Conservation (phyloP, 139 green algal genomes). For the Mychonastes homosphaera region DNA sequence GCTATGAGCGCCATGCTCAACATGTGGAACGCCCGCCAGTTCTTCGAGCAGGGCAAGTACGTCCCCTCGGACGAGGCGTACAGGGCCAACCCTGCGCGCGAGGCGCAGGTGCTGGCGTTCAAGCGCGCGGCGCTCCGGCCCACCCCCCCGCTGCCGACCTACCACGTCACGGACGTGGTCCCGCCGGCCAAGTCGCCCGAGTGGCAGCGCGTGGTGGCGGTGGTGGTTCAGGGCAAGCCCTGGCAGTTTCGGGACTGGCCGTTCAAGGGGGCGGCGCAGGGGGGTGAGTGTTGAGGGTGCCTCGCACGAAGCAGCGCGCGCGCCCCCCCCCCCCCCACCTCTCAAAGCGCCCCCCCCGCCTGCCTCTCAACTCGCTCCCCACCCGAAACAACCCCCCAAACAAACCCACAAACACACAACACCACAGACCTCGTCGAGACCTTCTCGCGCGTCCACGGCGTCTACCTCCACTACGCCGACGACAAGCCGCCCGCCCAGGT, state of each 20-base stretch:
- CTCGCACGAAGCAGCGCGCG: too few relatives aligned
- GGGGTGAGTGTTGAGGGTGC: too few relatives aligned
- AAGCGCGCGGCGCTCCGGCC: conserved; percentile 8
- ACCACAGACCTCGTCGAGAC: conserved; percentile 40
- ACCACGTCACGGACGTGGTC: conserved; percentile 2
- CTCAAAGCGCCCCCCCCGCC: too few relatives aligned
- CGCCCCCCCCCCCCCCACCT: too few relatives aligned
- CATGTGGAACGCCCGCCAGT: conserved; percentile 37
- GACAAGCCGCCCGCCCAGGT: conserved; percentile 22
- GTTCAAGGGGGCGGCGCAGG: conserved; percentile 33
- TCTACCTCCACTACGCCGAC: conserved; percentile 38
- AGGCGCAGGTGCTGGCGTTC: conserved; percentile 1
- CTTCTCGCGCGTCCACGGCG: conserved; percentile 21
- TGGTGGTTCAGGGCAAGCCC: conserved; percentile 37
- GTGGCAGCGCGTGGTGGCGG: conserved; percentile 42
- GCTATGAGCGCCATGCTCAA: conserved; percentile 41
- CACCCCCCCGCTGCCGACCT: neutral
- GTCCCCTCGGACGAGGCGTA: neutral
- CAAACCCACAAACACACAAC: too few relatives aligned
- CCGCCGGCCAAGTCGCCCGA: conserved; percentile 12
- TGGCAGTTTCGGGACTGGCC: conserved; percentile 54
- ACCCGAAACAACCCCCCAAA: too few relatives aligned
- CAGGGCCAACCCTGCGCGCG: neutral
- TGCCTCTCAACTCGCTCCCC: too few relatives aligned
- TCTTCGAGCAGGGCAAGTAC: conserved; percentile 33